A percentile compares a stretch with the other conserved stretches of the same genome.
These are phyloP conservation scores for Globisporangium sylvaticum DNA, from an alignment of 352 stramenopile genomes.

Conservation along the genomic window DNA sequence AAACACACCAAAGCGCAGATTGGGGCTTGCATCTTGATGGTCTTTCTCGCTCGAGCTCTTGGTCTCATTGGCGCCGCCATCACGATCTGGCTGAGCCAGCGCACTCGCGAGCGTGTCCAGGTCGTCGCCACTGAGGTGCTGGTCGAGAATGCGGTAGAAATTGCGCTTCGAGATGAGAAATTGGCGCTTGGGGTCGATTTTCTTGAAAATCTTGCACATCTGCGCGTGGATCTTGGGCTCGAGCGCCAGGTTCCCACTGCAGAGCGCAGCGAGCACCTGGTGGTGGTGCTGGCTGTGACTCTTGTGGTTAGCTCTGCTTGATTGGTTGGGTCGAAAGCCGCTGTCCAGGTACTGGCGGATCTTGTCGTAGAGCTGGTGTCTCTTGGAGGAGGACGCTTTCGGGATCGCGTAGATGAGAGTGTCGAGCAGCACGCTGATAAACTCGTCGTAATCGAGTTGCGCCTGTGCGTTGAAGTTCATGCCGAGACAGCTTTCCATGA, in stretches of 20 bases:
- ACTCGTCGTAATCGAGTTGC: conserved; percentile 47
- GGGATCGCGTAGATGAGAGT: conserved; percentile 49
- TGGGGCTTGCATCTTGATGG: neutral
- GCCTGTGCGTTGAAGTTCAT: conserved; percentile 56
- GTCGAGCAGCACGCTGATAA: conserved; percentile 47
- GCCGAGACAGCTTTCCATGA: conserved; percentile 60
- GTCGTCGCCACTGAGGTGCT: conserved; percentile 35
- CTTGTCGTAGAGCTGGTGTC: conserved; percentile 18
- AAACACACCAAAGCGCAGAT: conserved; percentile 49
- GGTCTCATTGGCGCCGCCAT: neutral
- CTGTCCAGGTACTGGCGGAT: conserved; percentile 39
- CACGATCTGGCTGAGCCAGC: conserved; percentile 8
- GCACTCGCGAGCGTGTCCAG: conserved; percentile 23
- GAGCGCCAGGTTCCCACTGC: conserved; percentile 16
- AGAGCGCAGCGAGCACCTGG: conserved; percentile 32
- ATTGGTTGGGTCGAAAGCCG: conserved; percentile 23
- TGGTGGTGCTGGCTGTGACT: conserved; percentile 9
- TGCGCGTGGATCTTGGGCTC: conserved; percentile 37
- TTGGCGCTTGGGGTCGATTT: conserved; percentile 31
- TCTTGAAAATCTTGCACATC: conserved; percentile 46
- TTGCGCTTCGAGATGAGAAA: conserved; percentile 34
- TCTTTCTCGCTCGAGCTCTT: neutral
- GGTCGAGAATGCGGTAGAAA: conserved; percentile 50
- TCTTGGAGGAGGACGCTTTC: conserved; percentile 17
- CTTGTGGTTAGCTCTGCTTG: neutral